Evolutionary conservation across 805 yeast genomes (phyloP), one percentile per base, ranked within the genome.

Genomic region (Torulaspora microellipsoides): DNA sequence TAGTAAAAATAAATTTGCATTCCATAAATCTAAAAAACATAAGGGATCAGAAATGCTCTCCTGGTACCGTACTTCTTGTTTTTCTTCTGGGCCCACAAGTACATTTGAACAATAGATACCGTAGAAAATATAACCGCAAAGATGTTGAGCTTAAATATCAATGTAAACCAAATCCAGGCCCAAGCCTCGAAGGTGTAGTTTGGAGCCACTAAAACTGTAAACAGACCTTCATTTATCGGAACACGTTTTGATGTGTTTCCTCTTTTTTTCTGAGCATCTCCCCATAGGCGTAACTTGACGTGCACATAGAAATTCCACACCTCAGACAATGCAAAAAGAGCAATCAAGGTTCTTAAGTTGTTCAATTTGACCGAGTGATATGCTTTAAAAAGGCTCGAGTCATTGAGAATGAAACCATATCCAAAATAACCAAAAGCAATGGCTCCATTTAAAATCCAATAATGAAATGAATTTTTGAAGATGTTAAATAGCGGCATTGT

Each of bases 401-500:
- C 54, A 8, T 40, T 41, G 8, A 60, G 31, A 2, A 55, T 15
- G 40, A 59, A 63, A 9, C 95, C 58, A 75, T 80, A 53, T 65
- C 72, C 54, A 56, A 67, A 80, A 76, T 83, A 54, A 69, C 58
- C 49, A 50, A 74, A 34, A 53, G 74, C 53, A 68, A 73, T 63
- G 10, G 77, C 60, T 8, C 98, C 97, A 42, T 89, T 83, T 52
- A 91, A 70, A n/a, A 86, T 64, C 97, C 97, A 91, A 68, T 93
- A 93, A 65, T 93, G 97, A 52, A 77, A 71, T 31, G 89, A 82
- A 70, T 93, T 93, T 68, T 90, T 88, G 75, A 91, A 85, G 46
- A 93, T 67, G 66, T 88, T 85, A 62, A 79, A 76, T 34, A 85
- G 57, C 3, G 99, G 99, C 99, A 93, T 93, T 11, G 99, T 93